Evolutionary conservation across 2,329 filamentous ascomycete genomes (phyloP), one percentile per base, ranked within the genome.

Genomic region (Colletotrichum agaves): DNA sequence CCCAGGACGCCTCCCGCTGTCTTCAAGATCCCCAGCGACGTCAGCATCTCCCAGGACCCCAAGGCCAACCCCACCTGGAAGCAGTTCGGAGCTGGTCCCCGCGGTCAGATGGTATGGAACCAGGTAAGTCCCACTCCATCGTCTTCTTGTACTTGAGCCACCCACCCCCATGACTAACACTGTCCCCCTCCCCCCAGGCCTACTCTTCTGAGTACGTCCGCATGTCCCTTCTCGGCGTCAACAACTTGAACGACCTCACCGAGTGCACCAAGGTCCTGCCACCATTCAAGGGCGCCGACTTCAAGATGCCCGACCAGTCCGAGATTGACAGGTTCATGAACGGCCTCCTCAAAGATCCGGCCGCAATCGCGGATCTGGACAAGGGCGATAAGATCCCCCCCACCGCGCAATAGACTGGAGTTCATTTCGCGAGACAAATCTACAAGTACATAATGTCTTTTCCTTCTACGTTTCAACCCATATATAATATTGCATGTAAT

Each of bases 231-330:
- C 81, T 88, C 11, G 86, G 86, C 3, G 85, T 88, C 13, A 80
- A 84, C 72, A 87, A 87, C 72, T 84, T 88, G 74, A 87, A 88
- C 74, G 74, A 78, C 21, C 75, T 88, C 47, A 84, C 81, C 15
- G 85, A 88, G 70, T 88, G 86, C 79, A 85, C 84, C 10, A 81
- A 83, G 71, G 84, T 84, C 3, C 75, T 88, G 10, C 85, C 82
- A 5, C 69, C 78, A 0, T 72, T 73, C 44, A 73, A 47, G 17
- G 47, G 68, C 62, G 7, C 75, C 70, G 69, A 62, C 61, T 58
- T 61, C 19, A 4, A 43, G 19, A 37, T 55, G 44, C 63, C 69
- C 5, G 69, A 71, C 33, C 49, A 71, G 46, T 31, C 47, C 4
- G 41, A 53, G 12, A 41, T 67, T 19, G 35, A 44, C 37, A 55